Evolutionary conservation across 2,329 filamentous ascomycete species (phyloP), one percentile per base, ranked within the genome.

Genomic region (Metarhizium anisopliae): DNA sequence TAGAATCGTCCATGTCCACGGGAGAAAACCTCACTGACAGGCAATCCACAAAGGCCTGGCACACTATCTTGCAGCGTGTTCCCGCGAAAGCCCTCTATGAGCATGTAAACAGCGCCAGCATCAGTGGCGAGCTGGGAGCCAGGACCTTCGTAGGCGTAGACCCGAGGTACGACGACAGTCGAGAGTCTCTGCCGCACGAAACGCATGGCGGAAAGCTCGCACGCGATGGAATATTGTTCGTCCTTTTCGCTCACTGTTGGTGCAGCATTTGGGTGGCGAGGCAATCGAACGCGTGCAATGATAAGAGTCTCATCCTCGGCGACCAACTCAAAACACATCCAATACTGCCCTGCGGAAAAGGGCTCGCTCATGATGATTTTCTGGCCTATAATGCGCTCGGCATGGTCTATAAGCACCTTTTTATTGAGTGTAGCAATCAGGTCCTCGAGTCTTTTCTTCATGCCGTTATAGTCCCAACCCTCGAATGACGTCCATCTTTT

Each of bases 261-360:
- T n/a, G 49, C 47, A 20, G 53, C 20, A 18, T 61, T 53, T 8
- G 63, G 62, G 53, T 66, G 58, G 3, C 59, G 61, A 13, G 64
- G 42, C 43, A 53, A n/a, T n/a, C 43, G 59, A 47, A 65, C 61
- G 0, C 64, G 56, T 2, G 64, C 63, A 47, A 66, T 64, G 16
- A 66, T 45, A 2, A 65, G 55, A 25, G 52, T 57, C 5, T 51
- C 54, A 20, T 66, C 62, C 36, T 60, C 56, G 3, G 59, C 60
- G 30, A 66, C 38, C 40, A 66, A 47, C 51, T 66, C 62, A 38
- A 67, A 65, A 50, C 59, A 64, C 32, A 61, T 58, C 62, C 60
- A 64, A 40, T 65, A 65, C 47, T 68, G 61, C 2, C 66, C 66
- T 5, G 63, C 66, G 1, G 65, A 67, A 53, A 68, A 67, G 5